These are phyloP conservation scores for Malus hybrid DNA, from an alignment of 331 rosid species.

Conservation along the genomic window DNA sequence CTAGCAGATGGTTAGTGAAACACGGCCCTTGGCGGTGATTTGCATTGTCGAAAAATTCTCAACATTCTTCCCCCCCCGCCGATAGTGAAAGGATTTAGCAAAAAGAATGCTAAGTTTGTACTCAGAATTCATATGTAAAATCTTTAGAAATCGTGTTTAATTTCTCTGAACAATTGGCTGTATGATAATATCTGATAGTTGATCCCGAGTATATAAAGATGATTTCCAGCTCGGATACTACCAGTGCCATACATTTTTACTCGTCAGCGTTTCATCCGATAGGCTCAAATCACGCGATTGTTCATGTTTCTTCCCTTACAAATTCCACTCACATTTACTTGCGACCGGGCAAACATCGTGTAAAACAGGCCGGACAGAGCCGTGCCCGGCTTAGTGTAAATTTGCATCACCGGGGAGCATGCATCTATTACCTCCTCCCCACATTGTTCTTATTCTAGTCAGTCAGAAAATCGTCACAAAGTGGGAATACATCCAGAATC, in stretches of 20 bases:
- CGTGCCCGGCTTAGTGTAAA: too few relatives aligned
- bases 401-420: too few relatives aligned
- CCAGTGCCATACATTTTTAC: not conserved
- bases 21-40: not conserved
- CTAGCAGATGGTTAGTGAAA: constrained; percentile 1
- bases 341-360: too few relatives aligned
- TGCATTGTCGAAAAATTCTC: not conserved
- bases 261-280: not conserved
- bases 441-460: not conserved
- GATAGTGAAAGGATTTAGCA: not conserved
- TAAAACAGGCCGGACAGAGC: too few relatives aligned
- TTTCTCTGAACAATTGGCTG: not conserved
- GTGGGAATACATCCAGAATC: not conserved
- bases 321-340: not conserved
- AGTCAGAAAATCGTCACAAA: not conserved
- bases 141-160: not conserved
- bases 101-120: not conserved
- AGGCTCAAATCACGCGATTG: not conserved
- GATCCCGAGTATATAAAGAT: not conserved
- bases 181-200: not conserved
- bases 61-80: not conserved
- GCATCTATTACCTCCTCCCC: not conserved
- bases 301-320: not conserved
- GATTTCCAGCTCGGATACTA: not conserved
- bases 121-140: not conserved